Percentiles rank a stretch among this genome's conserved stretches.
phyloP scores from a whole-genome alignment of 1,284 basidiomycete genomes.

The Microbotryum scabiosae region DNA sequence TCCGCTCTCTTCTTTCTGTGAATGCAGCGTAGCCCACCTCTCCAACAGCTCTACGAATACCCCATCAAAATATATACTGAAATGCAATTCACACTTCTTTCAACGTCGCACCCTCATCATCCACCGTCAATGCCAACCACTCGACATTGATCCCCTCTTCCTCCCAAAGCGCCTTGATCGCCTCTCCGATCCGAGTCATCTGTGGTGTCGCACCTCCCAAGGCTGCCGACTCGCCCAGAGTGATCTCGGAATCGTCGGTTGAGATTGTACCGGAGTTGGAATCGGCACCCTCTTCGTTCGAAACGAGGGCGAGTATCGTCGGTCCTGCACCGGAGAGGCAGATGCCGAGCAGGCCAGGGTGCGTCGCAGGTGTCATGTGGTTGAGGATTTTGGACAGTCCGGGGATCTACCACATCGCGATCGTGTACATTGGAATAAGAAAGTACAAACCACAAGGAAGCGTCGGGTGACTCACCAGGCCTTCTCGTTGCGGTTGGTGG shows the following conservation, averaged over 20 bases:
- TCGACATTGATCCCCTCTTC: slow-evolving; percentile 62
- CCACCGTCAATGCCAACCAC: slow-evolving; percentile 43
- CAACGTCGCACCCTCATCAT: slow-evolving; percentile 38
- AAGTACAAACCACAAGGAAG: slow-evolving; percentile 3
- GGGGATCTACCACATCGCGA: slow-evolving; percentile 59
- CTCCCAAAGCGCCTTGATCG: slow-evolving; percentile 66
- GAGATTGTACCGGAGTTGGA: slow-evolving; percentile 2
- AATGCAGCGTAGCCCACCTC: neutral
- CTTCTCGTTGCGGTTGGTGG: slow-evolving; percentile 92
- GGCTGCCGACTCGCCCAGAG: slow-evolving; percentile 2
- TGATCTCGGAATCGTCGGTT: slow-evolving; percentile 18
- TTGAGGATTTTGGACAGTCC: slow-evolving; percentile 85
- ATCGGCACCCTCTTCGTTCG: slow-evolving; percentile 11
- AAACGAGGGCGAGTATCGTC: slow-evolving; percentile 85
- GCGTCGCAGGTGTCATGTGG: slow-evolving; percentile 72
- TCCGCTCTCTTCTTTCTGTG: neutral
- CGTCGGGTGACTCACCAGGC: slow-evolving; percentile 52
- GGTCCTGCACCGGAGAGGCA: slow-evolving; percentile 97
- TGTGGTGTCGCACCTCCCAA: slow-evolving; percentile 7
- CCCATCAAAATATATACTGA: neutral
- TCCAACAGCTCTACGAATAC: neutral
- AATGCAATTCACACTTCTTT: slow-evolving; percentile 5
- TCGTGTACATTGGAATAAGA: neutral
- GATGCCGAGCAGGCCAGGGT: slow-evolving; percentile 90
- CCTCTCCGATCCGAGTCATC: slow-evolving; percentile 56